Base-by-base conservation (phyloP, 2,329 filamentous ascomycete genomes). In the Parafenestella ontariensis region DNA sequence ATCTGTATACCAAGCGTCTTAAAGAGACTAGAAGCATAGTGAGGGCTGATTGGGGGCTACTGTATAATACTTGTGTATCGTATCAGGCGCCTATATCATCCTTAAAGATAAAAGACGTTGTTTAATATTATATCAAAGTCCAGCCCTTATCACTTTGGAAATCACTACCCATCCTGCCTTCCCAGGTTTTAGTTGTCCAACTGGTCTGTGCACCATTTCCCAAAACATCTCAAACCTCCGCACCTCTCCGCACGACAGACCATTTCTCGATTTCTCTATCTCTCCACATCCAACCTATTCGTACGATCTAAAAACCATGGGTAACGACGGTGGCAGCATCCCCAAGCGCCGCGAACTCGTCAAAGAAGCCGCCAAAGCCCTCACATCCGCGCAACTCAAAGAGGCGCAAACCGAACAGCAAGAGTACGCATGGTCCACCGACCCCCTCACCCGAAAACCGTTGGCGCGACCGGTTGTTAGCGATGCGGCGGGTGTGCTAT, bases 261-360 rank as follows among this genome's bases (percentile, higher is more conserved):
- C 47, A 42, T n/a, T n/a, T n/a, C n/a, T n/a, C n/a, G n/a, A 33
- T 39, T n/a, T 31, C 15, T 36, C 39, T 26, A 40, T 10, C 41
- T 21, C 10, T 23, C 52, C 29, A 39, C 33, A 31, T 28, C 52
- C 53, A 41, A 34, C 34, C 31, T 34, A n/a, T 34, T 36, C 46
- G n/a, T 45, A 49, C 17, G 10, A 37, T 17, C 20, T 2, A 3
- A 7, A 13, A 40, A 60, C 46, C 66, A 97, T 99, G 95, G 95
- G 95, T 74, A 99, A 99, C 79, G 95, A 99, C 76, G 95, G 95
- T 66, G 95, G 95, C 74, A 87, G 91, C 65, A 99, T 99, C 65
- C 95, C 95, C 5, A 98, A 90, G 60, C 91, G 96, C 28, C 90
- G 92, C 71, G 96, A 99, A 77, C 90, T 99, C 41, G 95, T 99